Evolutionary conservation across 192 early-diverging fungal species (phyloP).

Genomic region (Hyaloraphidium curvatum): DNA sequence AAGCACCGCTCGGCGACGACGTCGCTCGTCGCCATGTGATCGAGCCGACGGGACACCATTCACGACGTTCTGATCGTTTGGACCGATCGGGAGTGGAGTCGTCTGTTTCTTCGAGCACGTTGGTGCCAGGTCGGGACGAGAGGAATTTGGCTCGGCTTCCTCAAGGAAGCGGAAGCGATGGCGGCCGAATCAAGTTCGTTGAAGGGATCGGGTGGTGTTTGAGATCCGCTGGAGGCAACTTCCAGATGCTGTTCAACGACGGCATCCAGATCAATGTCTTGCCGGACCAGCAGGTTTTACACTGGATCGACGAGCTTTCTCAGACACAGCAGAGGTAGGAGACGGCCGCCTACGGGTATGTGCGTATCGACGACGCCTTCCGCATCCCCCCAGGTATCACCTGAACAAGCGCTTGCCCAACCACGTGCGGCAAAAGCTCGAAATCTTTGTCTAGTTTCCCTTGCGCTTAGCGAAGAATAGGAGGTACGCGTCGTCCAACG

Average conservation of each 20-base stretch:
- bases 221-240: constrained; percentile 12
- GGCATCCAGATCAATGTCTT: constrained; percentile 20
- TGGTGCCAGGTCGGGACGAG: too few relatives aligned
- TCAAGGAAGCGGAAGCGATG: too few relatives aligned
- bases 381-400: constrained; percentile 9
- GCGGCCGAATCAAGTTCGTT: too few relatives aligned
- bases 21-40: too few relatives aligned
- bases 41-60: too few relatives aligned
- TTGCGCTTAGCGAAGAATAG: too few relatives aligned
- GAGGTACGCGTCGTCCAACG: constrained; percentile 53
- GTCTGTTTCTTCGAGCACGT: too few relatives aligned
- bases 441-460: constrained; percentile 25
- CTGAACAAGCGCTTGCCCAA: constrained; percentile 21
- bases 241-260: constrained; percentile 29
- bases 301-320: constrained; percentile 10
- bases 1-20: too few relatives aligned
- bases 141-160: too few relatives aligned
- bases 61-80: too few relatives aligned
- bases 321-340: neutral
- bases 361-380: neutral
- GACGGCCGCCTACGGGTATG: neutral
- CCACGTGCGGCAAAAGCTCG: constrained; percentile 18
- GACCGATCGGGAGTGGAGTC: too few relatives aligned
- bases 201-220: constrained; percentile 28
- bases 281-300: constrained; percentile 16